phyloP scores from a whole-genome alignment of 2,329 filamentous ascomycete genomes.

The Cercospora sp. region DNA sequence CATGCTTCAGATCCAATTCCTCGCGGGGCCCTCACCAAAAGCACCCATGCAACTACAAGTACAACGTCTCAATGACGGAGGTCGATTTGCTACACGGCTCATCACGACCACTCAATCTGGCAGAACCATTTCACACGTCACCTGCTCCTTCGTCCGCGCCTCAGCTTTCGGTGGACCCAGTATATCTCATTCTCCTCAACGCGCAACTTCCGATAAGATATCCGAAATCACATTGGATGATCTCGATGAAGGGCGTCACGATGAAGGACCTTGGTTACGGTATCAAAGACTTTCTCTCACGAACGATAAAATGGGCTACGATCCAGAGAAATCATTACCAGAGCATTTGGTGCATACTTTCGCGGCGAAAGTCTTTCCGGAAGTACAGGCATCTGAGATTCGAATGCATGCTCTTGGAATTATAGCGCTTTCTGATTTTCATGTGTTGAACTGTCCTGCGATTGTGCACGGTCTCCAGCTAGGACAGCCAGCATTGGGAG shows the following conservation, averaged over 20 bases:
- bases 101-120: conserved; percentile 16
- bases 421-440: conserved; percentile 24
- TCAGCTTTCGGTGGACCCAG: conserved; percentile 16
- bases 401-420: conserved; percentile 20
- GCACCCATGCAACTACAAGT: conserved; percentile 13
- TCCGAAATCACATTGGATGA: conserved; percentile 23
- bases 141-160: conserved; percentile 21
- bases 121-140: conserved; percentile 17
- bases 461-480: conserved; percentile 12
- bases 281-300: conserved; percentile 22
- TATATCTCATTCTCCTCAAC: conserved; percentile 16
- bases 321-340: background rate
- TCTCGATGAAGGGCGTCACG: conserved; percentile 12
- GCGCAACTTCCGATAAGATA: conserved; percentile 9
- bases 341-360: conserved; percentile 19
- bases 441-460: conserved; percentile 22
- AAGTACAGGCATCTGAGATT: background rate
- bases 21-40: conserved; percentile 3
- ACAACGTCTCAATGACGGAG: conserved; percentile 17
- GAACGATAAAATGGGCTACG: background rate
- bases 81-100: conserved; percentile 17
- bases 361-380: conserved; percentile 14
- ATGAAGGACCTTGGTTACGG: conserved; percentile 21
- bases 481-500: conserved; percentile 16
- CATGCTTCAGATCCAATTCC: conserved; percentile 14